Conservation (phyloP, 2,329 filamentous ascomycete genomes). For the Neofusicoccum umdonicola region DNA sequence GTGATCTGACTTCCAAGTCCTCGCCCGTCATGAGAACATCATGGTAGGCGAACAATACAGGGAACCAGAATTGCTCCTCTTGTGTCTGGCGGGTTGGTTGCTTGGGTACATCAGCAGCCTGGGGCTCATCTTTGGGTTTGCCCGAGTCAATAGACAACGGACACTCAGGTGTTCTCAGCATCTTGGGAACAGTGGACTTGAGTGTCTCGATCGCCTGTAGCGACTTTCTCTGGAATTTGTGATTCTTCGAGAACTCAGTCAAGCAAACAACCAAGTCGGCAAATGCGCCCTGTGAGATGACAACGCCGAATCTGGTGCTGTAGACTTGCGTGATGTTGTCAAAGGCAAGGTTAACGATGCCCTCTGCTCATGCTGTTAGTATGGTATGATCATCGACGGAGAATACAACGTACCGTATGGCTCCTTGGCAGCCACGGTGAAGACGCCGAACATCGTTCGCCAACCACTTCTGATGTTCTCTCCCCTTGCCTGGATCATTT, state of each 20-base stretch:
- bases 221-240: constrained; percentile 97
- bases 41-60: constrained; percentile 95
- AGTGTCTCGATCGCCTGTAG: constrained; percentile 92
- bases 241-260: constrained; percentile 98
- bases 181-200: constrained; percentile 88
- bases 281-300: constrained; percentile 95
- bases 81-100: constrained; percentile 77
- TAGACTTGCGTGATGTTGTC: constrained; percentile 97
- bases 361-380: constrained; percentile 55
- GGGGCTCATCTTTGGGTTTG: constrained; percentile 48
- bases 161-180: constrained; percentile 94
- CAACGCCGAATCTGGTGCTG: constrained; percentile 89
- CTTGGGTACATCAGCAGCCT: constrained; percentile 53
- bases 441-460: constrained; percentile 99
- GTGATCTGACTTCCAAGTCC: constrained; percentile 88
- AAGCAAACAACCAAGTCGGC: constrained; percentile 94
- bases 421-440: constrained; percentile 90
- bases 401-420: constrained; percentile 61
- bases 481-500: constrained; percentile 97
- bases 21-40: constrained; percentile 99
- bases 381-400: constrained; percentile 16
- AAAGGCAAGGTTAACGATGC: constrained; percentile 93
- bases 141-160: constrained; percentile 70
- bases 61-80: constrained; percentile 98
- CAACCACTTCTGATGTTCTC: constrained; percentile 97